Evolutionary conservation across 2,329 filamentous ascomycete species (phyloP), one percentile per base, ranked within the genome.

Genomic region (Hansfordia pulvinata): DNA sequence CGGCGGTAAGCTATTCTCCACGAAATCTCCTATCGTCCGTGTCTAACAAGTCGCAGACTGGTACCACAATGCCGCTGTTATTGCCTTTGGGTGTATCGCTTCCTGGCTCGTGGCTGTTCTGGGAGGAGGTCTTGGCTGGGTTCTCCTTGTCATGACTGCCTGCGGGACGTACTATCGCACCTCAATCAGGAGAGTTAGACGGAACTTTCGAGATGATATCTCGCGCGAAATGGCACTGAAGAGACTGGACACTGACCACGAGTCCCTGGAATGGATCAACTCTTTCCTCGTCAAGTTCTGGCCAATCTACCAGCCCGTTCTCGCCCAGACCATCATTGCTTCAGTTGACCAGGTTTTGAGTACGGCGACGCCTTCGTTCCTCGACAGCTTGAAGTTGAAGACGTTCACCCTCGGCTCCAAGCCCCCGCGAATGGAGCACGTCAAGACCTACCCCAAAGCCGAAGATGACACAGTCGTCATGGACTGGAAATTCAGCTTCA

Each of bases 401-500:
- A 88, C 78, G 0, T 98, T 98, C 51, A 83, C 86, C 0, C 69
- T 98, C 10, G 90, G 90, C 30, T 86, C 82, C 7, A 98, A 98
- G 56, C 88, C 90, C 16, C 92, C 92, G 5, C 76, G 90, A 17
- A 71, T 98, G 62, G 90, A 98, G 55, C 86, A 96, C 46, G 90
- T 98, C 53, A 96, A 93, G 63, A 93, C 90, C 0, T 94, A 98
- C 42, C 88, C 88, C 31, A 93, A 90, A 53, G 83, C 82, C 2
- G 84, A 94, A 40, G 86, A 94, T 36, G 90, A 98, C 46, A 76
- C 86, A 31, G 84, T 98, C 21, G 71, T 96, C 44, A 98, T 98
- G 90, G 90, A 98, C 50, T 98, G 90, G 90, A 93, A 93, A 46
- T 98, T 98, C 55, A 96, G 88, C 64, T 98, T 98, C 58, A 96